Conservation (phyloP, 768 basidiomycete genomes). For the Rhodotorula toruloides region DNA sequence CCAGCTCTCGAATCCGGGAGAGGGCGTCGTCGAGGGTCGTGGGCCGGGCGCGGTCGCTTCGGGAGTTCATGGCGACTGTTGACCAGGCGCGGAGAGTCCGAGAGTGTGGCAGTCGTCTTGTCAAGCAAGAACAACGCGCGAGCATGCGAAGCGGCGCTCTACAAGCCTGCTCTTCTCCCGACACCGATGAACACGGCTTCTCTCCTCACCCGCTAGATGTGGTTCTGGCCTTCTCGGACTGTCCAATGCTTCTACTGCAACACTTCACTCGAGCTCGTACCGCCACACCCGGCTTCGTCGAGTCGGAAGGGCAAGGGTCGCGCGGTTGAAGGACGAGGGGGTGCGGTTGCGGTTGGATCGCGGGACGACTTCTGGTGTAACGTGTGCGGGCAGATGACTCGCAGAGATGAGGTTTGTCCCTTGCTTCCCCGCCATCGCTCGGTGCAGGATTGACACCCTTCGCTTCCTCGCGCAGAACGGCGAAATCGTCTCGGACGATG, state of each 20-base stretch:
- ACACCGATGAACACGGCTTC: neutral
- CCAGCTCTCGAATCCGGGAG: conserved; percentile 14
- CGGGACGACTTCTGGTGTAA: conserved; percentile 32
- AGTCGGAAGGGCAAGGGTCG: conserved; percentile 16
- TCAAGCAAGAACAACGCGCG: too few species aligned
- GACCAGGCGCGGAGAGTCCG: too few species aligned
- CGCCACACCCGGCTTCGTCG: neutral
- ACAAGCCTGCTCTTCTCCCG: neutral
- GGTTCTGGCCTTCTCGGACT: neutral
- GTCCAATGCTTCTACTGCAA: conserved; percentile 41
- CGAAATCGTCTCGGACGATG: conserved; percentile 75
- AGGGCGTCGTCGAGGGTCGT: conserved; percentile 12
- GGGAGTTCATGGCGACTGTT: neutral
- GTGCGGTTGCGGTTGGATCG: conserved; percentile 2
- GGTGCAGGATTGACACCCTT: neutral
- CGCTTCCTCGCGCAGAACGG: conserved; percentile 50
- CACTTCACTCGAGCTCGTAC: conserved; percentile 11
- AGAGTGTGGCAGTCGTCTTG: neutral
- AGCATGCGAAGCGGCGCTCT: neutral
- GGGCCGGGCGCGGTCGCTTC: neutral
- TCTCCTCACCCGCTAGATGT: neutral
- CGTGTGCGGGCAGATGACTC: conserved; percentile 55
- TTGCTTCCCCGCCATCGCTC: rapidly evolving
- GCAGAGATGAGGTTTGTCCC: conserved; percentile 52
- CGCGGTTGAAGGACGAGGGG: neutral